phyloP scores from a whole-genome alignment of 257 asterid species.

The Cinchona pubescens region DNA sequence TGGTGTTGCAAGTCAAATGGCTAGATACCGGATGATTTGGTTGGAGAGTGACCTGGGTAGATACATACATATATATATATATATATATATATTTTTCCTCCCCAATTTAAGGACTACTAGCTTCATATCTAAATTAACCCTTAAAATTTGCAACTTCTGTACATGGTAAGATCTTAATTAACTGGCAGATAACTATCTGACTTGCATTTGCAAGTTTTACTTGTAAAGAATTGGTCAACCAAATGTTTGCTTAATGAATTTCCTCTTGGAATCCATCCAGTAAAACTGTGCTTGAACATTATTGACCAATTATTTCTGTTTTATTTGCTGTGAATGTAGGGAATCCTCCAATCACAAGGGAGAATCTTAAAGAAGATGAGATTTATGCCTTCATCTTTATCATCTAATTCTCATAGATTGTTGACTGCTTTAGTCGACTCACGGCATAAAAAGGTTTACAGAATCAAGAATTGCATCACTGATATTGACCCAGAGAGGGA shows the following conservation, averaged over 20 bases:
- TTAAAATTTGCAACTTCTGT: background rate
- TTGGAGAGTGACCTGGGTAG: background rate
- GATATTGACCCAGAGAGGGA: slow-evolving; percentile 98
- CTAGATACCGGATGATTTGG: background rate
- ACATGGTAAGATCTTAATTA: background rate
- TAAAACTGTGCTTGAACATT: background rate
- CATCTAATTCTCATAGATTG: slow-evolving; percentile 87
- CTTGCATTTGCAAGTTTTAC: background rate
- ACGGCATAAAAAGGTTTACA: slow-evolving; percentile 88
- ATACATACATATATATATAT: too few species aligned
- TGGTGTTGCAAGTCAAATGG: background rate
- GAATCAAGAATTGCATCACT: slow-evolving; percentile 93
- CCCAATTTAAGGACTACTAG: background rate
- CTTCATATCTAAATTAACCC: slow-evolving; percentile 3
- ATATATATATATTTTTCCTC: too few species aligned
- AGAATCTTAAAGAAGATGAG: slow-evolving; percentile 78
- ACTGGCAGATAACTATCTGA: background rate
- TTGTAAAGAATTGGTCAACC: background rate
- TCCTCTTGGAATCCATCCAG: background rate
- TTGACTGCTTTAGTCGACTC: slow-evolving; percentile 98
- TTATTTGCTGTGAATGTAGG: slow-evolving; percentile 44
- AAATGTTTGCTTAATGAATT: background rate
- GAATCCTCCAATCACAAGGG: slow-evolving; percentile 97
- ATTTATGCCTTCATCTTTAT: slow-evolving; percentile 95
- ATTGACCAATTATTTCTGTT: background rate